Evolutionary conservation across 2,329 filamentous ascomycete genomes (phyloP).

Genomic region (Cercospora zeina): DNA sequence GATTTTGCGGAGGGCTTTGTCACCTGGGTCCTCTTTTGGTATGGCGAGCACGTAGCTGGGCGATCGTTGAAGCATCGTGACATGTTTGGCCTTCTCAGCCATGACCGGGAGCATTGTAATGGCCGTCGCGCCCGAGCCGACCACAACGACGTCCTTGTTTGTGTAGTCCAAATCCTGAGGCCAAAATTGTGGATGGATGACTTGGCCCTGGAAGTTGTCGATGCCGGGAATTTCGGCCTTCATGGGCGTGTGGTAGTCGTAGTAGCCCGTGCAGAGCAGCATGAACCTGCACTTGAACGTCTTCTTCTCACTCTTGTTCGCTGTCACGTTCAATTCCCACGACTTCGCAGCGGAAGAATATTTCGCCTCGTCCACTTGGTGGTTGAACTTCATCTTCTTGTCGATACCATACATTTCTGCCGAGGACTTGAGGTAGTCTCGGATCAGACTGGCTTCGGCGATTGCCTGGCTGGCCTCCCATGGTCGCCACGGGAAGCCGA

Average conservation of each 20-base stretch:
- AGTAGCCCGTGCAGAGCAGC: constrained; percentile 69
- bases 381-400: constrained; percentile 48
- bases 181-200: constrained; percentile 76
- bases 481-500: constrained; percentile 66
- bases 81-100: constrained; percentile 61
- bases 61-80: constrained; percentile 80
- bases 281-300: constrained; percentile 50
- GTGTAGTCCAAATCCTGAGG: constrained; percentile 65
- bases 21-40: constrained; percentile 35
- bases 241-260: constrained; percentile 67
- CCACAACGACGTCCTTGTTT: constrained; percentile 67
- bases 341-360: constrained; percentile 53
- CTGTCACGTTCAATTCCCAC: constrained; percentile 47
- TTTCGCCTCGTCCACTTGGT: constrained; percentile 45
- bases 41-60: constrained; percentile 59
- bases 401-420: constrained; percentile 49
- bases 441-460: constrained; percentile 48
- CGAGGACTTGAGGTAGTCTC: constrained; percentile 48
- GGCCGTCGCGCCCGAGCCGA: constrained; percentile 78
- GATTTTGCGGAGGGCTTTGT: constrained; percentile 31
- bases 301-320: constrained; percentile 42
- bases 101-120: constrained; percentile 73
- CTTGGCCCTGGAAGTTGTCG: constrained; percentile 62
- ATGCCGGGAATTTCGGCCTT: constrained; percentile 65
- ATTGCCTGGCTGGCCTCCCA: constrained; percentile 58